These are phyloP conservation scores for Boletus insuetus DNA, from an alignment of 768 basidiomycete genomes.

Conservation along the genomic window DNA sequence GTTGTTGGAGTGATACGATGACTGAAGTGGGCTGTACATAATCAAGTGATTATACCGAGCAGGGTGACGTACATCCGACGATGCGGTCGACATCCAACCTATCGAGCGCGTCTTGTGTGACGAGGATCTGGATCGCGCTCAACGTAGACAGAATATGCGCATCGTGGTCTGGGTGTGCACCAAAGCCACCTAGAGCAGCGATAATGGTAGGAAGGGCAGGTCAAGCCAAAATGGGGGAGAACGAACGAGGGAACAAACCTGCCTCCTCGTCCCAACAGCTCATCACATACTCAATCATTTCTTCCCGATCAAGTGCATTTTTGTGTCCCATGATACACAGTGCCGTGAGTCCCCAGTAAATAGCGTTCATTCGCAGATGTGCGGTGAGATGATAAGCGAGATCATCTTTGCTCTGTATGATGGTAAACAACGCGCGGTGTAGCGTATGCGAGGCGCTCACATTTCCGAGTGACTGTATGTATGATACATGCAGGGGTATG, in stretches of 20 bases:
- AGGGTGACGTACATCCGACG: constrained; percentile 57
- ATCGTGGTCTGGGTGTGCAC: constrained; percentile 91
- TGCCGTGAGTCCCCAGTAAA: constrained; percentile 96
- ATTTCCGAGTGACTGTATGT: constrained; percentile 73
- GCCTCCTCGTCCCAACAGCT: constrained; percentile 93
- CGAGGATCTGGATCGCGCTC: constrained; percentile 89
- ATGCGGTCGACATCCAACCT: constrained; percentile 67
- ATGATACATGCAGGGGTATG: constrained; percentile 63
- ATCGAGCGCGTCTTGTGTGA: constrained; percentile 80
- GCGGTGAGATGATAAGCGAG: constrained; percentile 87
- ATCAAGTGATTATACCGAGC: not conserved
- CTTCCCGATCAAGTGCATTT: constrained; percentile 78
- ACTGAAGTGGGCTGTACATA: constrained; percentile 42
- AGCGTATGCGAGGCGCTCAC: constrained; percentile 34
- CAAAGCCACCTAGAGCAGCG: constrained; percentile 69
- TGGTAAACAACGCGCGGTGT: not conserved
- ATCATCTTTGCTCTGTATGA: constrained; percentile 71
- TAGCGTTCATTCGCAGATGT: constrained; percentile 91
- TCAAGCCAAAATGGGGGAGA: not conserved
- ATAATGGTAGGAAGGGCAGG: not conserved
- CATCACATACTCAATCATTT: constrained; percentile 87
- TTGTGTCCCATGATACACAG: constrained; percentile 74
- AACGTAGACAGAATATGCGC: constrained; percentile 84
- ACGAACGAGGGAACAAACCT: constrained; percentile 41
- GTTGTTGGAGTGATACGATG: constrained; percentile 80